Base-by-base conservation (phyloP, 805 yeast species). In the Kodamaea kaohsiungensis region DNA sequence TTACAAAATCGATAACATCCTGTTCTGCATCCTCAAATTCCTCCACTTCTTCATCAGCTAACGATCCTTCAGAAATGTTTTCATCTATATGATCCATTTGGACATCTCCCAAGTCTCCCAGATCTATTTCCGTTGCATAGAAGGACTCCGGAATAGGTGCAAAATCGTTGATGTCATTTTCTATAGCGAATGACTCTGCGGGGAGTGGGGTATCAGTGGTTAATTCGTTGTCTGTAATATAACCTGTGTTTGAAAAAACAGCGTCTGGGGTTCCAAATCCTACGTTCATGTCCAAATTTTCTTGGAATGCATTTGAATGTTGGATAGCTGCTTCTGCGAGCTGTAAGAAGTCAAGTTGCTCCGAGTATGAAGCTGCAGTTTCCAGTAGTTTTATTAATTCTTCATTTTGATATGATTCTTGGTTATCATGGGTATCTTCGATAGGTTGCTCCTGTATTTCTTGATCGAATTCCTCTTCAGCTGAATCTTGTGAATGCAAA, bases 51-150 rank as follows among this genome's bases (percentile, higher is more conserved):
- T 46, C 55, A 38, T 61, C 64, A 4, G 65, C 65, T 45, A 62
- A 42, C 1, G 65, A 58, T 2, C 61, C 64, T n/a, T 60, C 66
- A 4, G 62, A 43, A 2, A 53, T 25, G 22, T 56, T 60, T 40
- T 61, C 66, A 47, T 63, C 64, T 22, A 60, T 65, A 30, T 57
- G 57, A 49, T 68, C 70, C 38, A 46, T 13, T 30, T 27, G 17
- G 3, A 15, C 9, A 7, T 46, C 33, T 22, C n/a, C n/a, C n/a
- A n/a, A n/a, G n/a, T 22, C 25, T 22, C 25, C 25, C 6, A 15
- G 48, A 5, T 19, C 39, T 15, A 46, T 9, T 15, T 43, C 49
- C 9, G 15, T 35, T 38, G 46, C 54, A 40, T 56, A 56, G 40
- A 60, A 60, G 27, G 62, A 39, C 22, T 48, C 52, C 1, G 64